Evolutionary conservation across 2,329 filamentous ascomycete species (phyloP).

Genomic region (Ophiocordyceps sinensis): DNA sequence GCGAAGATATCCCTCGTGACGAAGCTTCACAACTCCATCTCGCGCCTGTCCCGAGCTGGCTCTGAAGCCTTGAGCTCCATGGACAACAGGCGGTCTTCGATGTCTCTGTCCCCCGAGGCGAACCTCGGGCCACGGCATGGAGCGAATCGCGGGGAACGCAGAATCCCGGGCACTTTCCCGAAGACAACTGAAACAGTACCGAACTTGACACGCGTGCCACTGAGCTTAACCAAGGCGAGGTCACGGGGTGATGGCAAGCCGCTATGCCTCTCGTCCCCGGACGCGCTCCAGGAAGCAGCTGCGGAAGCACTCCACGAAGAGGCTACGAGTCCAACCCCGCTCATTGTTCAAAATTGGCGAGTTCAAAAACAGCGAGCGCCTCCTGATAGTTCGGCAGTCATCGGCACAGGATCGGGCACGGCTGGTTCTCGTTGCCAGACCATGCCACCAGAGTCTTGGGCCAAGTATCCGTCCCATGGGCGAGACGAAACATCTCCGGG

Average conservation of each 20-base stretch:
- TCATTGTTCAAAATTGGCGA: background rate
- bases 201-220: no score
- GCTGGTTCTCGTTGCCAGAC: background rate
- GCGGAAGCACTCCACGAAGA: background rate
- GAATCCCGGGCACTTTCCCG: no score
- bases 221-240: no score
- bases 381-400: background rate
- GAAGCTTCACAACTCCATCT: constrained; percentile 20
- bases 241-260: no score
- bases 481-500: constrained; percentile 13
- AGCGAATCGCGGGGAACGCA: no score
- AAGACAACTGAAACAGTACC: no score
- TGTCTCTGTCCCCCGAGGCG: background rate
- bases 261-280: no score
- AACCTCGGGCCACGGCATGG: background rate
- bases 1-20: constrained; percentile 17
- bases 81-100: background rate
- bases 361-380: background rate
- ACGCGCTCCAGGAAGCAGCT: background rate
- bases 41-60: constrained; percentile 12
- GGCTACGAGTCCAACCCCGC: background rate
- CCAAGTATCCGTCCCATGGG: constrained; percentile 15
- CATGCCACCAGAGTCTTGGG: constrained; percentile 13
- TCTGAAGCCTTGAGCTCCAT: constrained; percentile 3
- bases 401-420: background rate